A percentile compares a stretch with the other conserved stretches of the same genome.
phyloP scores from a whole-genome alignment of 371 early-diverging fungal genomes.

The Choanephora cucurbitarum region DNA sequence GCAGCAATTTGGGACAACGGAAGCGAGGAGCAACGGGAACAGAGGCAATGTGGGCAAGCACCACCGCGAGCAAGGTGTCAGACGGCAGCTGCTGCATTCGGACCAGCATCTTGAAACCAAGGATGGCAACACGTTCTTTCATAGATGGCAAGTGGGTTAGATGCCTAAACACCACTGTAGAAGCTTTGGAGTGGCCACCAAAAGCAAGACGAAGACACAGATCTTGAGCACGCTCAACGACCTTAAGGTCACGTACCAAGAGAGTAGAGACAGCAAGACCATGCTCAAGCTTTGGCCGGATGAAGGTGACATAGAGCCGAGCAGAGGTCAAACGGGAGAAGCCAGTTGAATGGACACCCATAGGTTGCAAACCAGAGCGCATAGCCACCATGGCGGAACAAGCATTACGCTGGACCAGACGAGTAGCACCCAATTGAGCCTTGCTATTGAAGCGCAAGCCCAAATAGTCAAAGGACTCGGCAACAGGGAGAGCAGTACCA shows the following conservation, averaged over 20 bases:
- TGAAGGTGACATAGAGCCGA: neutral
- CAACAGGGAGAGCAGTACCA: neutral
- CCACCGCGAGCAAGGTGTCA: constrained; percentile 5
- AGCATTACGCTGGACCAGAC: neutral
- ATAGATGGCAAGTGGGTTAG: constrained; percentile 17
- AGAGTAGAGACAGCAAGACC: neutral
- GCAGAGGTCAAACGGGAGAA: constrained; percentile 6
- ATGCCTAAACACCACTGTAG: constrained; percentile 17
- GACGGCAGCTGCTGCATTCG: constrained; percentile 4
- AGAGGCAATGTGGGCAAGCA: neutral
- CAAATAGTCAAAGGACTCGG: constrained; percentile 9
- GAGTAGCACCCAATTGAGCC: neutral
- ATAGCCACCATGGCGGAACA: neutral
- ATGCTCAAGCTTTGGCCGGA: neutral
- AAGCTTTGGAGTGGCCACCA: constrained; percentile 10
- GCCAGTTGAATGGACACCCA: constrained; percentile 4
- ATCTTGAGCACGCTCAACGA: constrained; percentile 1
- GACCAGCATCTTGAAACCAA: constrained; percentile 5
- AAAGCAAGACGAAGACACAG: constrained; percentile 15
- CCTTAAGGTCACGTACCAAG: neutral
- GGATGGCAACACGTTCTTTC: constrained; percentile 3
- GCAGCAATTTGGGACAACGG: neutral
- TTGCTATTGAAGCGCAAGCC: constrained; percentile 9
- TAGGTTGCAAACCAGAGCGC: constrained; percentile 1
- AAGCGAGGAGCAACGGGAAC: neutral